phyloP scores from a whole-genome alignment of 1,284 basidiomycete species.

The Malassezia slooffiae region DNA sequence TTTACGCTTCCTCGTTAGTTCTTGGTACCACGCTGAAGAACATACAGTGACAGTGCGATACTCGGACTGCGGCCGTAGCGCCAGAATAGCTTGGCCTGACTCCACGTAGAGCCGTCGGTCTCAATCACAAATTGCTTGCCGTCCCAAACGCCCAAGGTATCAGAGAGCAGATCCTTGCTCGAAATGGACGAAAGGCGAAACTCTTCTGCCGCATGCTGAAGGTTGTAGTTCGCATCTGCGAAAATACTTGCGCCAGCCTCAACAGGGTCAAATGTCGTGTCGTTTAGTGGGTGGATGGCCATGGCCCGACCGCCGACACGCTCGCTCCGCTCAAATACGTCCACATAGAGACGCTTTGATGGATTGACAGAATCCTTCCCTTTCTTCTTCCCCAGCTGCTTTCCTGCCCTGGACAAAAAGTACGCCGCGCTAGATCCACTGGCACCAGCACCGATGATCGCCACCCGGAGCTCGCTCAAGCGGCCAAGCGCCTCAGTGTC shows the following conservation, averaged over 20 bases:
- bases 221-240: constrained; percentile 66
- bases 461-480: constrained; percentile 50
- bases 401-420: constrained; percentile 58
- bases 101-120: constrained; percentile 38
- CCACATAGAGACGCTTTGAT: constrained; percentile 56
- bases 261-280: constrained; percentile 53
- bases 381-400: constrained; percentile 4
- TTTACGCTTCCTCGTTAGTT: constrained; percentile 53
- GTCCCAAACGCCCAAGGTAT: constrained; percentile 59
- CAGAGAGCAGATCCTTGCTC: constrained; percentile 12
- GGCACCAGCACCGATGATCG: constrained; percentile 82
- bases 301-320: constrained; percentile 76
- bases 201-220: constrained; percentile 21
- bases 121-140: constrained; percentile 51
- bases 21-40: not conserved
- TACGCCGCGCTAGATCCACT: constrained; percentile 74
- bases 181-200: constrained; percentile 14
- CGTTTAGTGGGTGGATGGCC: constrained; percentile 63
- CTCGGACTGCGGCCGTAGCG: constrained; percentile 70
- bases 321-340: constrained; percentile 65
- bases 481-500: too few species aligned
- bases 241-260: constrained; percentile 83
- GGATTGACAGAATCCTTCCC: not conserved
- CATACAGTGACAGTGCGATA: constrained; percentile 46
- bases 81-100: constrained; percentile 49